Evolutionary conservation across 75 land plant species (phyloP).

Genomic region (Gnetum montanum): DNA sequence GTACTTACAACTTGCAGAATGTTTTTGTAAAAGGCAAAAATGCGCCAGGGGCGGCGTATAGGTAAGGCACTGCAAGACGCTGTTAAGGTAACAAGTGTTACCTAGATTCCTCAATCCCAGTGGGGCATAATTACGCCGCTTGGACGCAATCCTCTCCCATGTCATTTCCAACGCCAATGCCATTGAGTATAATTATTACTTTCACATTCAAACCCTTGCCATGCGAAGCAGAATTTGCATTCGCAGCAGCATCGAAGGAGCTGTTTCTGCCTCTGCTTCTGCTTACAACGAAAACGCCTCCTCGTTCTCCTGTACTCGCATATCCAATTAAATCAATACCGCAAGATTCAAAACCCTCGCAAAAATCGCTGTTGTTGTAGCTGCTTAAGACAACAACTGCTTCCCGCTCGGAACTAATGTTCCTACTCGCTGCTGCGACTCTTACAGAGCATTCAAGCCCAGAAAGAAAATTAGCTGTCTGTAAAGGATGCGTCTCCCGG

Average conservation of each 20-base stretch:
- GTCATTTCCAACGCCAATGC: conserved; percentile 41
- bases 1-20: conserved; percentile 48
- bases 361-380: no score
- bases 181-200: neutral
- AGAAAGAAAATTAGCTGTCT: no score
- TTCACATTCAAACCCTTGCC: neutral
- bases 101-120: conserved; percentile 81
- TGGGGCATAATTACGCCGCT: conserved; percentile 39
- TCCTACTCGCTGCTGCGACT: no score
- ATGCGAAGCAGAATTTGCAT: conserved; percentile 4
- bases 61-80: conserved; percentile 94
- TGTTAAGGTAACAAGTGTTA: conserved; percentile 92
- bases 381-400: no score
- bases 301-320: no score
- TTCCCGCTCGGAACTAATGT: no score
- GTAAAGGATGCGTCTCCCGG: no score
- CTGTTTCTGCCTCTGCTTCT: conserved; percentile 8
- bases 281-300: no score
- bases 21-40: conserved; percentile 61
- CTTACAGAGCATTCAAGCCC: no score
- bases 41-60: conserved; percentile 97
- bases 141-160: conserved; percentile 33
- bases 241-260: conserved; percentile 5
- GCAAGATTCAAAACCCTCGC: no score
- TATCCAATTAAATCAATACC: no score